phyloP scores from a whole-genome alignment of 306 rosid species.

The Pterocarpus macrocarpus region DNA sequence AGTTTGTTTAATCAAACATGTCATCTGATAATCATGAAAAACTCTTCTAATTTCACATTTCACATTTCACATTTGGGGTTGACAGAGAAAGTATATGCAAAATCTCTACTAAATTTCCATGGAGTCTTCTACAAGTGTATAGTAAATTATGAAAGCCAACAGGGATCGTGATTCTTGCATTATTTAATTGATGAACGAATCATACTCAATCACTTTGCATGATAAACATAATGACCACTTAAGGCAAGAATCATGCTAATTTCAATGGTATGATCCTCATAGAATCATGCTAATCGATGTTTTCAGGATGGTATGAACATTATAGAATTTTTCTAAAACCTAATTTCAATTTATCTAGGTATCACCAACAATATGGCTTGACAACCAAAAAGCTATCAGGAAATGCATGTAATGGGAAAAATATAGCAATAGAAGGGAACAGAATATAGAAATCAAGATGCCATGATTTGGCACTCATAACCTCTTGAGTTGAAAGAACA shows the following conservation, averaged over 20 bases:
- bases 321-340: background rate
- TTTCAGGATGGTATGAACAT: background rate
- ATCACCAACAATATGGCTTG: background rate
- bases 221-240: too few relatives aligned
- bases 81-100: too few relatives aligned
- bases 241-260: too few relatives aligned
- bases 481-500: slow-evolving; percentile 20
- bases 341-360: background rate
- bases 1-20: too few relatives aligned
- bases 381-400: background rate
- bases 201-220: background rate
- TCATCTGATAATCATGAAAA: too few relatives aligned
- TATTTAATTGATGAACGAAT: background rate
- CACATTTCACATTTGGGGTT: too few relatives aligned
- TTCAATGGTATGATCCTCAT: background rate
- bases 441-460: slow-evolving; percentile 5
- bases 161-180: background rate
- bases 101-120: too few relatives aligned
- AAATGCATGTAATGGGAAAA: background rate
- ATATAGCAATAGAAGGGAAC: slow-evolving; percentile 3
- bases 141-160: too few relatives aligned
- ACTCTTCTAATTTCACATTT: too few relatives aligned
- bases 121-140: too few relatives aligned
- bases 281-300: background rate
- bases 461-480: background rate